Conservation (phyloP, 2,329 filamentous ascomycete genomes). For the Juglanconis sp. region DNA sequence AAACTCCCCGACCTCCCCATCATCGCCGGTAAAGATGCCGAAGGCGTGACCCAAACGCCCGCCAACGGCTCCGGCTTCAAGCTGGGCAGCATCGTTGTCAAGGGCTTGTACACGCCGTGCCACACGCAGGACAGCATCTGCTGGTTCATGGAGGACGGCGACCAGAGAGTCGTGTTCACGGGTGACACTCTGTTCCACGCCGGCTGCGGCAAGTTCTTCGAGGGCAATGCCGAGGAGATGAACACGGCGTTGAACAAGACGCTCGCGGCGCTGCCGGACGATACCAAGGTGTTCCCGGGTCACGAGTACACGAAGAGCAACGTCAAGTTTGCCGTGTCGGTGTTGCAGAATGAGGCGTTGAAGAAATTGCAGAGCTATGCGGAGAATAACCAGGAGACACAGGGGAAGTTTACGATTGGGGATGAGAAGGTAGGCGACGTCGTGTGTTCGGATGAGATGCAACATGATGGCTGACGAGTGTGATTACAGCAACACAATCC, state of each 20-base stretch:
- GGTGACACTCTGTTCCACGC: conserved; percentile 96
- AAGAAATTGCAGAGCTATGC: conserved; percentile 76
- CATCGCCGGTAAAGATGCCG: conserved; percentile 84
- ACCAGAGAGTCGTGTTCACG: conserved; percentile 79
- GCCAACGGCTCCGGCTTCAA: conserved; percentile 73
- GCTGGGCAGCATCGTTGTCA: conserved; percentile 79
- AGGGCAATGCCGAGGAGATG: conserved; percentile 88
- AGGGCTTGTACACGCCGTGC: conserved; percentile 90
- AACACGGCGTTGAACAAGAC: conserved; percentile 86
- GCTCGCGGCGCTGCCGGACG: conserved; percentile 75
- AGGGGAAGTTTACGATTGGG: conserved; percentile 93
- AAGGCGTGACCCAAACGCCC: conserved; percentile 74
- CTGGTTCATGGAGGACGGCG: conserved; percentile 81
- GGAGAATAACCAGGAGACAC: conserved; percentile 78
- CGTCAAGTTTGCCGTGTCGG: conserved; percentile 78
- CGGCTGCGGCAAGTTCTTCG: conserved; percentile 93
- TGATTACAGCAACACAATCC: conserved; percentile 76
- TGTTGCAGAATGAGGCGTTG: conserved; percentile 71
- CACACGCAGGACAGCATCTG: conserved; percentile 99
- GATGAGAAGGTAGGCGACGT: conserved; percentile 80
- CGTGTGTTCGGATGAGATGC: background rate
- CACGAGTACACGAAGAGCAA: conserved; percentile 99
- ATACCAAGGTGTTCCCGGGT: conserved; percentile 90
- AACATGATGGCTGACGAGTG: conserved; percentile 1
- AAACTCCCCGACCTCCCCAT: conserved; percentile 65